Evolutionary conservation across 352 stramenopile species (phyloP).

Genomic region (Globisporangium cylindrosporum): DNA sequence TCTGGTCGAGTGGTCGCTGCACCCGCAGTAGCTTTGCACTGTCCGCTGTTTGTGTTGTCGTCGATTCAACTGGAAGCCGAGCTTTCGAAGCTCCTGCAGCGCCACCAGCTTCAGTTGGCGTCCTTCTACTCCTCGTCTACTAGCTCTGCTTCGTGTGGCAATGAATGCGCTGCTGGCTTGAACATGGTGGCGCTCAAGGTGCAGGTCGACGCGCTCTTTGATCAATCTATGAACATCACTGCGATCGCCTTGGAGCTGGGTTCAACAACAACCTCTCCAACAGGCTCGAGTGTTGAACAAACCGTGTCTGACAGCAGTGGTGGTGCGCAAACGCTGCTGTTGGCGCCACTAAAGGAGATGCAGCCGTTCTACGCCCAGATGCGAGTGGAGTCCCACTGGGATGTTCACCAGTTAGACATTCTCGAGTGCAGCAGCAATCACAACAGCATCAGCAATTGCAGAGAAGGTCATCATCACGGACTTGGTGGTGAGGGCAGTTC

Average conservation of each 20-base stretch:
- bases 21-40: conserved; percentile 22
- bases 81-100: conserved; percentile 24
- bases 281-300: not conserved
- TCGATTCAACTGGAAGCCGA: conserved; percentile 29
- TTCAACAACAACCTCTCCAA: too few relatives aligned
- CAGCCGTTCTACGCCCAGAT: conserved; percentile 6
- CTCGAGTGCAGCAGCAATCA: conserved; percentile 10
- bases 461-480: not conserved
- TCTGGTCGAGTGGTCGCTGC: not conserved
- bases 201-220: conserved; percentile 17
- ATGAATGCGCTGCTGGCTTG: not conserved
- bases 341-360: not conserved
- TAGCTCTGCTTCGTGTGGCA: too few relatives aligned
- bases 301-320: not conserved
- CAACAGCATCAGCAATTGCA: not conserved
- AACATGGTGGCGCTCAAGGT: conserved; percentile 17
- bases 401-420: conserved; percentile 15
- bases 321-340: not conserved
- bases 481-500: not conserved
- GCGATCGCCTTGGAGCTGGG: not conserved
- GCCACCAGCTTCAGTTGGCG: not conserved
- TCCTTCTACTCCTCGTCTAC: not conserved
- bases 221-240: not conserved
- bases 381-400: conserved; percentile 14
- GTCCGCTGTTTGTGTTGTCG: conserved; percentile 38